Base-by-base conservation (phyloP, 2,329 filamentous ascomycete species). In the Neophaeococcomyces mojaviensis region DNA sequence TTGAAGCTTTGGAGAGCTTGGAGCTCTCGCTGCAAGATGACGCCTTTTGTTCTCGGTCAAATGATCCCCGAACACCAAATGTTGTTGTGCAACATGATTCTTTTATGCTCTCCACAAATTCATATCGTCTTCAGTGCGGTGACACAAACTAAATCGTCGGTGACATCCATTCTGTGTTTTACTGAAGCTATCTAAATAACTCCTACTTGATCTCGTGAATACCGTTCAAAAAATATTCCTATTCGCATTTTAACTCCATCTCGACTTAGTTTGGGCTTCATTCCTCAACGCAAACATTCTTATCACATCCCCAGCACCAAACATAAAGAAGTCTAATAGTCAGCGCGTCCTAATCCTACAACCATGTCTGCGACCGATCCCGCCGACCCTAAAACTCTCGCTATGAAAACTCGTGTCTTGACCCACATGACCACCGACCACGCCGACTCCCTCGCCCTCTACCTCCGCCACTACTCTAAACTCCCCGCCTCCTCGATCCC, bases 371-470 rank as follows among this genome's bases (percentile, higher is more conserved):
- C 20, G 4, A n/a, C 19, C 19, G 20, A 39, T 24, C 37, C 19
- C 19, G 22, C 20, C 12, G 43, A 46, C 18, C 24, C 43, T 24
- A 31, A 46, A 34, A 39, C 16, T n/a, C 15, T n/a, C 32, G 71
- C 69, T 0, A 66, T 70, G 48, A 79, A 79, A 59, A 58, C 71
- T 48, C 78, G 81, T 48, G 82, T 88, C 63, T 77, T 90, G 60
- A 72, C 72, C 28, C 89, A 96, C 71, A 92, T 96, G 86, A 95
- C 96, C 68, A 70, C 71, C 35, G 84, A 90, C 64, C 90, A 95
- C 68, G 70, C 74, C 42, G 75, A 79, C 56, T 86, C 87, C 48
- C 79, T 95, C 40, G 69, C 77, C 47, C 76, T 84, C 60, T 94
- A 89, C 66, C 77, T 94, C n/a, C 81, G 81, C 53, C 78, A 88